A percentile compares a stretch with the other conserved stretches of the same genome.
These are phyloP conservation scores for Colletotrichum tamarilloi DNA, from an alignment of 2,329 filamentous ascomycete species.

Conservation along the genomic window DNA sequence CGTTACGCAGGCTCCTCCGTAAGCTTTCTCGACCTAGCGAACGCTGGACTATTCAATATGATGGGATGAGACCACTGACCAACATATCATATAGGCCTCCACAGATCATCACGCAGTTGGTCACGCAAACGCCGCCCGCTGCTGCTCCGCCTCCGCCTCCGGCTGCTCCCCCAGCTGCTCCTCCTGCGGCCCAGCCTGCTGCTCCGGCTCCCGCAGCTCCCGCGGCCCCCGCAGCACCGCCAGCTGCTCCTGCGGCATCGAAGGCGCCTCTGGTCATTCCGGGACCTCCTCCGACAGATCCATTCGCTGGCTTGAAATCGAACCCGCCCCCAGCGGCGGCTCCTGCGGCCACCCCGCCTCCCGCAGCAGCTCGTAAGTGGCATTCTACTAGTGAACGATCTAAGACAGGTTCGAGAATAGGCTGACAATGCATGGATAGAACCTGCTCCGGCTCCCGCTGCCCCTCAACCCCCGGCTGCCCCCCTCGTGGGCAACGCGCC, in stretches of 20 bases:
- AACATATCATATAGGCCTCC: slow-evolving; percentile 1
- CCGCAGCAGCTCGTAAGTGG: slow-evolving; percentile 20
- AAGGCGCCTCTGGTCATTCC: background rate
- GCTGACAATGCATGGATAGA: slow-evolving; percentile 3
- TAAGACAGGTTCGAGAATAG: background rate
- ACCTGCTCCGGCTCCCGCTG: slow-evolving; percentile 16
- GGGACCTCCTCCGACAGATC: slow-evolving; percentile 1
- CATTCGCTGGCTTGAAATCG: slow-evolving; percentile 16
- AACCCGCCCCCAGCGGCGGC: slow-evolving; percentile 10
- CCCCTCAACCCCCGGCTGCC: slow-evolving; percentile 16
- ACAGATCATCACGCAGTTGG: background rate
- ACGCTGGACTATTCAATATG: background rate
- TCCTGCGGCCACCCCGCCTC: slow-evolving; percentile 4
- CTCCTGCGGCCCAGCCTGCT: slow-evolving; percentile 2
- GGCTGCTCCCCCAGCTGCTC: background rate
- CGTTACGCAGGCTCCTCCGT: slow-evolving; percentile 28
- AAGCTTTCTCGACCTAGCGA: background rate
- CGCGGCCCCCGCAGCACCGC: slow-evolving; percentile 13
- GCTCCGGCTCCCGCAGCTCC: slow-evolving; percentile 18
- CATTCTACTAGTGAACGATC: background rate
- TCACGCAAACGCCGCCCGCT: slow-evolving; percentile 29
- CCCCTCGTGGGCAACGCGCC: slow-evolving; percentile 30
- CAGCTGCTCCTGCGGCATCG: slow-evolving; percentile 12
- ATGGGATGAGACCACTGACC: slow-evolving; percentile 3
- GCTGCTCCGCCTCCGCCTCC: slow-evolving; percentile 7